A percentile compares a stretch with the other conserved stretches of the same genome.
Conservation (phyloP, 2,329 filamentous ascomycete species). For the Botrytis fragariae region DNA sequence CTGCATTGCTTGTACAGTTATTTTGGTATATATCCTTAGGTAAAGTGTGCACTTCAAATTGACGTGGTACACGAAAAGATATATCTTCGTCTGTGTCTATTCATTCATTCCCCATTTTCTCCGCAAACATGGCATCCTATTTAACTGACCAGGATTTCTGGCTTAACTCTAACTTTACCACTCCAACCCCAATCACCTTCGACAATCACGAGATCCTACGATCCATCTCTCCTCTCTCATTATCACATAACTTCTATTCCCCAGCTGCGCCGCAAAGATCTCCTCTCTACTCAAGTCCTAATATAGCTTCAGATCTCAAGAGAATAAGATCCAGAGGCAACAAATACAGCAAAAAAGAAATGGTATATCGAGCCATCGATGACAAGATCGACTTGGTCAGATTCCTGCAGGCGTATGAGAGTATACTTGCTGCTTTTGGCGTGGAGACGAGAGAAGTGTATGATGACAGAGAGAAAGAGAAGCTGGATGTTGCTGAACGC, state of each 20-base stretch:
- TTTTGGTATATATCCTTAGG: neutral
- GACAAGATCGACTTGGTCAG: slow-evolving; percentile 7
- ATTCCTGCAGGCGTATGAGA: slow-evolving; percentile 12
- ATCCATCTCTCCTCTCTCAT: neutral
- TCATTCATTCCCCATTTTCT: too few relatives aligned
- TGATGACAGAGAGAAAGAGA: neutral
- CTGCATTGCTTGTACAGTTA: neutral
- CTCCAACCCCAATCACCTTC: neutral
- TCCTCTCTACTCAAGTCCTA: too few relatives aligned
- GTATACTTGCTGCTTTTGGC: neutral
- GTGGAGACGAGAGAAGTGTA: neutral
- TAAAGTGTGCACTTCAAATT: neutral
- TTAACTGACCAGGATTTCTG: neutral
- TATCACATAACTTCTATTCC: neutral
- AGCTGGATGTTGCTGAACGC: neutral
- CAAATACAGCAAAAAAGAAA: neutral
- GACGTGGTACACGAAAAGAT: neutral
- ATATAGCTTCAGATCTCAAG: accelerated
- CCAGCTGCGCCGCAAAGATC: neutral
- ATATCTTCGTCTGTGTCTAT: neutral
- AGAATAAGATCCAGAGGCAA: too few relatives aligned
- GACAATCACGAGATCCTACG: neutral
- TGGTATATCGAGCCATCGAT: slow-evolving; percentile 14
- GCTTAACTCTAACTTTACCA: neutral
- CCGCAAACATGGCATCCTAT: neutral